A percentile compares a stretch with the other conserved stretches of the same genome.
phyloP scores from a whole-genome alignment of 805 yeast genomes.

The Saccharomycopsis malanga region DNA sequence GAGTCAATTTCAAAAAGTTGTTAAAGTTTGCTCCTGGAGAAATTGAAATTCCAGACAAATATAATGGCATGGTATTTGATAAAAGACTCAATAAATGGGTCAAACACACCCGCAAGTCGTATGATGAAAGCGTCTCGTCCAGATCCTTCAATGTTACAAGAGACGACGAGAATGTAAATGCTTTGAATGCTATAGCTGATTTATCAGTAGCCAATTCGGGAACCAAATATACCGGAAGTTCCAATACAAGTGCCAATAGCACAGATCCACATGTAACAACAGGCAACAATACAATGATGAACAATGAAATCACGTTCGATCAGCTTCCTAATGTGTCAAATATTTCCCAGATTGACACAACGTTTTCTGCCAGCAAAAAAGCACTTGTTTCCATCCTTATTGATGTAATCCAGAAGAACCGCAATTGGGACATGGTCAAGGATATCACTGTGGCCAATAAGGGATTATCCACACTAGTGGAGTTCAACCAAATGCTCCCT shows the following conservation, averaged over 20 bases:
- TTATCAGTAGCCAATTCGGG: slow-evolving; percentile 12
- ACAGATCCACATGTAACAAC: not conserved
- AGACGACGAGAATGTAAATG: slow-evolving; percentile 17
- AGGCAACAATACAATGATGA: slow-evolving; percentile 1
- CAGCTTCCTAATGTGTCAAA: slow-evolving; percentile 31
- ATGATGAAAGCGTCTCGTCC: not conserved
- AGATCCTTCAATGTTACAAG: not conserved
- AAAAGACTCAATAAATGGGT: slow-evolving; percentile 12
- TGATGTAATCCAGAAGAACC: slow-evolving; percentile 30
- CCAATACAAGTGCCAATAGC: not conserved
- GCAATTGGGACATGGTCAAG: slow-evolving; percentile 36
- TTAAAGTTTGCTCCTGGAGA: slow-evolving; percentile 20
- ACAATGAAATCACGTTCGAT: slow-evolving; percentile 17
- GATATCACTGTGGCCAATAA: slow-evolving; percentile 31
- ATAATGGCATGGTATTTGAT: slow-evolving; percentile 22
- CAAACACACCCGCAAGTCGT: not conserved
- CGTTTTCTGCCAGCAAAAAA: slow-evolving; percentile 40
- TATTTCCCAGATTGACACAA: slow-evolving; percentile 36
- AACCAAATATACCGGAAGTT: not conserved
- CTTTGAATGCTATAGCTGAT: slow-evolving; percentile 20
- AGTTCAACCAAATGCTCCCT: slow-evolving; percentile 37
- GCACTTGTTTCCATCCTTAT: slow-evolving; percentile 37
- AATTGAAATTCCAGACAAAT: slow-evolving; percentile 16
- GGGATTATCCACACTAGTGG: slow-evolving; percentile 33
- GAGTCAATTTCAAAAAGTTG: slow-evolving; percentile 16